These are phyloP conservation scores for Marvania coccoides DNA, from an alignment of 139 green algal genomes.

Conservation along the genomic window DNA sequence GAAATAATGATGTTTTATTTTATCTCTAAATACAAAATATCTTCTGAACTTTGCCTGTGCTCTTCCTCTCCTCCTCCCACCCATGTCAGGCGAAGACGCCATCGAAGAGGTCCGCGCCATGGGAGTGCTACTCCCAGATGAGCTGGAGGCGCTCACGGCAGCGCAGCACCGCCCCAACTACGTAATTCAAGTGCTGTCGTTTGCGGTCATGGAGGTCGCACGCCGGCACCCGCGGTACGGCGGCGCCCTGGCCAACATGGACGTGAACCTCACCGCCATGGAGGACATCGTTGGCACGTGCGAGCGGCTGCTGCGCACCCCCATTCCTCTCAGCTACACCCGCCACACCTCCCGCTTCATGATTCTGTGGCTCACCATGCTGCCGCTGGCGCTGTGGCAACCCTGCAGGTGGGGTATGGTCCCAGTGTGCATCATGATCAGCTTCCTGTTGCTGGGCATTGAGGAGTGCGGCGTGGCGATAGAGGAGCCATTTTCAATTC, in stretches of 20 bases:
- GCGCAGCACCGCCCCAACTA: conserved; percentile 19
- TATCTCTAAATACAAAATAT: not conserved
- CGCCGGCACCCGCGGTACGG: not conserved
- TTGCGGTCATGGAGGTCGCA: conserved; percentile 1
- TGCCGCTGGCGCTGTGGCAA: conserved; percentile 68
- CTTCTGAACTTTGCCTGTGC: too few species aligned
- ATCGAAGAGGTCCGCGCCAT: not conserved
- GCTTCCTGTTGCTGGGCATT: conserved; percentile 60
- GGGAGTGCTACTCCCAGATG: conserved; percentile 2
- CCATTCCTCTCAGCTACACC: conserved; percentile 62
- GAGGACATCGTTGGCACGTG: conserved; percentile 17
- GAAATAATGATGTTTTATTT: not conserved
- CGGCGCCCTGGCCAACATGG: not conserved
- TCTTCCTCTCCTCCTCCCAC: not conserved
- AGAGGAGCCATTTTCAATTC: conserved; percentile 19
- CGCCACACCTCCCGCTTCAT: conserved; percentile 55
- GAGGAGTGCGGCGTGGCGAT: conserved; percentile 31
- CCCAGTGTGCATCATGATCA: conserved; percentile 29
- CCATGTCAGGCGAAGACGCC: not conserved
- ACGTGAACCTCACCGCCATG: not conserved
- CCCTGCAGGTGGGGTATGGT: conserved; percentile 30
- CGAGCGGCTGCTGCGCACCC: conserved; percentile 52
- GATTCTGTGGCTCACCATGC: conserved; percentile 66
- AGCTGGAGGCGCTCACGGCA: conserved; percentile 11
- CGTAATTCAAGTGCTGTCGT: conserved; percentile 17